Evolutionary conservation across 2,329 filamentous ascomycete genomes (phyloP), one percentile per base, ranked within the genome.

Genomic region (Venturia effusa): DNA sequence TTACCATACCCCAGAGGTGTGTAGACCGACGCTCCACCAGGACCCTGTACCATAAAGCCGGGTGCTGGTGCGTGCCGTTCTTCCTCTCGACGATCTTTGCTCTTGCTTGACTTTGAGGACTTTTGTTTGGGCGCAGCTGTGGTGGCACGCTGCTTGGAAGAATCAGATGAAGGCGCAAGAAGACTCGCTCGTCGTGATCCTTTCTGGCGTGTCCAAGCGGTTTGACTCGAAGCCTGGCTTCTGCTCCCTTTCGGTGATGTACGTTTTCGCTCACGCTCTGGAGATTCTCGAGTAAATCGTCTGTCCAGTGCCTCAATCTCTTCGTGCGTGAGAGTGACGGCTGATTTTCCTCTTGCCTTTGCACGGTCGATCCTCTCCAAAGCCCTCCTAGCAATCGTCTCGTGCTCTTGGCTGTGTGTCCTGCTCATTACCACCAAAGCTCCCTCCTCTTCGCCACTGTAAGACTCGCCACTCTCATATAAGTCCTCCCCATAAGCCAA

Each of bases 351-450:
- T 70, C 85, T 85, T 67, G 84, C 84, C 72, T 90, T 86, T 19
- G 92, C 91, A 68, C 86, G 84, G 67, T 87, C 84, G 71, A 97
- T 95, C 68, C 90, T 88, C 69, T 87, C 85, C 74, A 95, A 77
- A 48, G 92, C 92, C 67, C 85, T 85, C 68, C 92, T 87, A 67
- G 94, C 85, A 69, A 96, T 76, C 67, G 83, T 81, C 68, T 96
- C 90, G 69, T 83, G 83, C 65, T 89, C 85, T 69, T 79, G 79
- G 68, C 83, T 79, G 65, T 82, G 80, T 67, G 85, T 70, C 67
- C 84, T 54, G 43, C 39, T 37, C 40, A 54, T 37, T 11, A 24
- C 32, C 41, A 48, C 41, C 11, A 37, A n/a, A 39, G 22, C 64
- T 61, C 64, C 74, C 73, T 68, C 78, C 72, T 75, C 73, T 68